Evolutionary conservation across 768 basidiomycete genomes (phyloP).

Genomic region (Symmetrospora coprosmae): DNA sequence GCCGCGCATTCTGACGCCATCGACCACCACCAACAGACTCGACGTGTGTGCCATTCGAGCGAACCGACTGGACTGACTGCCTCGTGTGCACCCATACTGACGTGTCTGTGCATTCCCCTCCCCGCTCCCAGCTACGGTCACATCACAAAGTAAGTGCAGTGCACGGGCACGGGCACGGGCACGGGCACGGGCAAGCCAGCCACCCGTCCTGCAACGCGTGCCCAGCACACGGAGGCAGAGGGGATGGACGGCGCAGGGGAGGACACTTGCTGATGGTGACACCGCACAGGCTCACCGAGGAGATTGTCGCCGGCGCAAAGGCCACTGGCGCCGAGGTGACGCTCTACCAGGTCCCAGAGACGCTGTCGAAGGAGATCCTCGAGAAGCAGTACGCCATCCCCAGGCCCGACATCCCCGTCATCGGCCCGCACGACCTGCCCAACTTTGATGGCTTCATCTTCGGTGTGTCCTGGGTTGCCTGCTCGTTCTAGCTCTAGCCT

Average conservation of each 20-base stretch:
- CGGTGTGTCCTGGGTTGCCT: conserved; percentile 40
- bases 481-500: neutral
- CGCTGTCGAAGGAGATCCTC: conserved; percentile 52
- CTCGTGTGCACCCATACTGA: neutral
- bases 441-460: conserved; percentile 59
- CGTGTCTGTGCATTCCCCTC: neutral
- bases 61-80: neutral
- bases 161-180: no score
- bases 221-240: no score
- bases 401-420: conserved; percentile 51
- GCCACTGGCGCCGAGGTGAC: conserved; percentile 36
- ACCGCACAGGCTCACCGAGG: conserved; percentile 14
- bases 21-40: neutral
- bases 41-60: conserved; percentile 1
- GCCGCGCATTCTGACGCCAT: neutral
- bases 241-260: conserved; percentile 31
- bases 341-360: conserved; percentile 49
- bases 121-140: conserved; percentile 35
- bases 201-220: no score
- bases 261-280: neutral
- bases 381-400: conserved; percentile 47
- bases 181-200: no score
- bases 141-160: conserved; percentile 35
- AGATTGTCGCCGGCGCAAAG: conserved; percentile 34
- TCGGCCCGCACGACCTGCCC: conserved; percentile 46